phyloP scores from a whole-genome alignment of 2,329 filamentous ascomycete genomes.

The Tolypocladium sp. region DNA sequence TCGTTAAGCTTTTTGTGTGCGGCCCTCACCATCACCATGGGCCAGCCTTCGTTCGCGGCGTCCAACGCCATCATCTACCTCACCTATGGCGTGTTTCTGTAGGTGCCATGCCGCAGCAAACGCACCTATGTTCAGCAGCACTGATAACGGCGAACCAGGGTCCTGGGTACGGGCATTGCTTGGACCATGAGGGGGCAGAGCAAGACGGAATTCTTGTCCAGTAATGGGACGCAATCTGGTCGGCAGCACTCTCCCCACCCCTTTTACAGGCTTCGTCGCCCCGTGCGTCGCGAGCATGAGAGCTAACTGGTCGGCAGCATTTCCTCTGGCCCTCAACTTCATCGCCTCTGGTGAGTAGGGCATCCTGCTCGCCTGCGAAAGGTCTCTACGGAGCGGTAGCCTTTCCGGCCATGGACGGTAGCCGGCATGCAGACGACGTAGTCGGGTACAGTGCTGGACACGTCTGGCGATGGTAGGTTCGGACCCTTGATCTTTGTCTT shows the following conservation, averaged over 20 bases:
- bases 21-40: constrained; percentile 41
- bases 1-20: background rate
- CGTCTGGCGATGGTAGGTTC: constrained; percentile 27
- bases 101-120: constrained; percentile 18
- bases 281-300: background rate
- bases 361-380: constrained; percentile 9
- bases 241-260: constrained; percentile 23
- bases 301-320: constrained; percentile 37
- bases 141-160: constrained; percentile 29
- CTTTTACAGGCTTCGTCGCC: background rate
- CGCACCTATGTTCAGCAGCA: background rate
- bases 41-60: constrained; percentile 63
- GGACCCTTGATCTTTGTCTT: constrained; percentile 30
- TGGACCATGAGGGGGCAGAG: constrained; percentile 53
- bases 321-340: constrained; percentile 80
- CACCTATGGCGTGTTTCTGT: constrained; percentile 73
- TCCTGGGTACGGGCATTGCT: constrained; percentile 52
- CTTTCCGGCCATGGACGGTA: constrained; percentile 12
- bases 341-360: constrained; percentile 81
- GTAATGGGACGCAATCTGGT: constrained; percentile 81
- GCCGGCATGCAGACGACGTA: constrained; percentile 2
- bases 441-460: constrained; percentile 9
- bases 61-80: constrained; percentile 80
- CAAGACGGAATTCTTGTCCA: constrained; percentile 63
- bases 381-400: constrained; percentile 52